phyloP scores from a whole-genome alignment of 805 yeast genomes.

The Torulaspora quercuum region DNA sequence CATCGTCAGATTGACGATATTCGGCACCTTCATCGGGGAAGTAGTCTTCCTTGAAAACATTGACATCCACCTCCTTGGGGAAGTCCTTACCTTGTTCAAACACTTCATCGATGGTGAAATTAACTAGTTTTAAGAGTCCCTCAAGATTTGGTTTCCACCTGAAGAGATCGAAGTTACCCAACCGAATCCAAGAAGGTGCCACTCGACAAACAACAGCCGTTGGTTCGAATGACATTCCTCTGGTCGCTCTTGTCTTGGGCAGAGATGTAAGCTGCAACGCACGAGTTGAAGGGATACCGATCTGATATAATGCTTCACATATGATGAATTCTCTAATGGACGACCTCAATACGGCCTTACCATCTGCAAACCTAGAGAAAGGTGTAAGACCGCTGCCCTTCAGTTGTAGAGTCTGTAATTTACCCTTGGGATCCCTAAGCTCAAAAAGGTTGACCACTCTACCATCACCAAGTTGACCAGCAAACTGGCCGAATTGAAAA shows the following conservation, averaged over 20 bases:
- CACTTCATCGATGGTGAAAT: slow-evolving; percentile 67
- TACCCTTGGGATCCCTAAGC: slow-evolving; percentile 48
- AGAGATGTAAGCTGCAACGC: slow-evolving; percentile 69
- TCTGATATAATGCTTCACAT: slow-evolving; percentile 72
- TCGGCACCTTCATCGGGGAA: slow-evolving; percentile 30
- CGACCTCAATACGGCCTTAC: slow-evolving; percentile 87
- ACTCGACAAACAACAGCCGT: slow-evolving; percentile 84
- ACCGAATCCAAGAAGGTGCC: slow-evolving; percentile 81
- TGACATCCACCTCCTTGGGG: slow-evolving; percentile 26
- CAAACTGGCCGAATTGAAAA: slow-evolving; percentile 93
- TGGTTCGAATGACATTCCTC: slow-evolving; percentile 60
- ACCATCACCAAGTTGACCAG: slow-evolving; percentile 97
- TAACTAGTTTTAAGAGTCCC: slow-evolving; percentile 61
- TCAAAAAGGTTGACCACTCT: slow-evolving; percentile 82
- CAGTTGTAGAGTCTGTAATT: slow-evolving; percentile 52
- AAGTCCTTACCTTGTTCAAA: slow-evolving; percentile 41
- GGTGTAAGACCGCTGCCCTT: slow-evolving; percentile 95
- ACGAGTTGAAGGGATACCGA: slow-evolving; percentile 84
- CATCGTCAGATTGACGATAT: slow-evolving; percentile 25
- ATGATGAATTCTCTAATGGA: slow-evolving; percentile 84
- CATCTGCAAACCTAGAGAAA: slow-evolving; percentile 92
- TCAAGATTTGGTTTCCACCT: slow-evolving; percentile 66
- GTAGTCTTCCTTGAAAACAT: slow-evolving; percentile 26
- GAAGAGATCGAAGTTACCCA: slow-evolving; percentile 85
- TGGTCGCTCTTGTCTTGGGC: slow-evolving; percentile 73